These are phyloP conservation scores for Colletotrichum sojae DNA, from an alignment of 2,329 filamentous ascomycete species.

Conservation along the genomic window DNA sequence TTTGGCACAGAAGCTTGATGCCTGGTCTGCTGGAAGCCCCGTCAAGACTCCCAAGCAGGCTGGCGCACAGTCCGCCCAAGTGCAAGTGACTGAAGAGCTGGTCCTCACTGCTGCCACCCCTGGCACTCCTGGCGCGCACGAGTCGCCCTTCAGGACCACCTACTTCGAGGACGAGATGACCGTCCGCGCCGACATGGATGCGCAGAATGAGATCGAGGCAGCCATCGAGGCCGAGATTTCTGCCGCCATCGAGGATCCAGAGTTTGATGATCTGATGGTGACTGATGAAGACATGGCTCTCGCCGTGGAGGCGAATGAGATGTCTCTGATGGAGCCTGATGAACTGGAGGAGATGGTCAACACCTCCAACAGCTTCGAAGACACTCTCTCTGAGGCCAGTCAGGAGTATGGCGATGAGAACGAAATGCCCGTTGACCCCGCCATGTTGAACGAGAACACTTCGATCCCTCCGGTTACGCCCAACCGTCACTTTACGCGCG, in stretches of 20 bases:
- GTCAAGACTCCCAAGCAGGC: constrained; percentile 50
- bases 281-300: constrained; percentile 71
- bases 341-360: constrained; percentile 54
- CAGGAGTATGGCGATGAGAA: constrained; percentile 80
- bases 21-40: constrained; percentile 75
- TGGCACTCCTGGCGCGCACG: constrained; percentile 46
- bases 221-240: constrained; percentile 53
- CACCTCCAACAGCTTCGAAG: constrained; percentile 54
- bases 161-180: constrained; percentile 76
- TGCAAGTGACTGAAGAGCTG: constrained; percentile 1
- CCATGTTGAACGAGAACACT: constrained; percentile 49
- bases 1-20: constrained; percentile 71
- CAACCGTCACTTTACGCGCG: constrained; percentile 63
- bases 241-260: constrained; percentile 45
- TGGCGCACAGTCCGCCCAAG: background rate
- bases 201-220: constrained; percentile 50
- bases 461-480: constrained; percentile 68
- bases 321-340: constrained; percentile 67
- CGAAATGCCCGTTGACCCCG: constrained; percentile 68
- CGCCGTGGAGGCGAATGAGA: constrained; percentile 71
- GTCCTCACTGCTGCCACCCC: constrained; percentile 37
- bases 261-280: constrained; percentile 62
- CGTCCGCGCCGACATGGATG: constrained; percentile 53
- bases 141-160: constrained; percentile 59
- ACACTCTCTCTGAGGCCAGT: constrained; percentile 71